phyloP scores from a whole-genome alignment of 2,329 filamentous ascomycete genomes.

The Ceratocystis variospora region DNA sequence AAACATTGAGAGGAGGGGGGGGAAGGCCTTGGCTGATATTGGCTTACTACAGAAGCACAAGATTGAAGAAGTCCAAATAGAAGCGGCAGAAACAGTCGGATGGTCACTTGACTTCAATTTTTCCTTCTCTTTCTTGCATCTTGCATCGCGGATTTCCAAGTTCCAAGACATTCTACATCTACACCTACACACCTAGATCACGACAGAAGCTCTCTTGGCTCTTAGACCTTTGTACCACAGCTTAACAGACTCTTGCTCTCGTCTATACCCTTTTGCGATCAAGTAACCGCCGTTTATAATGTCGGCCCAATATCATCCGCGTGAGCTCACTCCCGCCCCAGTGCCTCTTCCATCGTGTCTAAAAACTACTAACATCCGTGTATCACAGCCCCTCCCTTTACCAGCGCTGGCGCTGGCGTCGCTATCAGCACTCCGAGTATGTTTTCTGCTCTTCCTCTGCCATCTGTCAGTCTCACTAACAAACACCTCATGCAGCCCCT shows the following conservation, averaged over 20 bases:
- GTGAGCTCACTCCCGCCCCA: conserved; percentile 26
- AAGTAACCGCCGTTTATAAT: not conserved
- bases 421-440: conserved; percentile 13
- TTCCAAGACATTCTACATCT: not conserved
- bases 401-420: conserved; percentile 22
- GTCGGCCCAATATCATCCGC: conserved; percentile 31
- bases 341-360: not conserved
- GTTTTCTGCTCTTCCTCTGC: not conserved
- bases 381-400: conserved; percentile 30
- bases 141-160: not conserved
- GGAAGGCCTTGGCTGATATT: not conserved
- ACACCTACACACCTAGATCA: too few species aligned
- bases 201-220: too few species aligned
- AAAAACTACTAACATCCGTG: conserved; percentile 21
- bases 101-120: not conserved
- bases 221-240: not conserved
- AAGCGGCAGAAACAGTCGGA: not conserved
- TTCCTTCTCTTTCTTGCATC: not conserved
- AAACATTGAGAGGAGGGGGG: not conserved
- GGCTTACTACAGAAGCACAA: not conserved
- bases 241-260: not conserved
- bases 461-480: not conserved
- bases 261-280: not conserved
- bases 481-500: not conserved
- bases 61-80: not conserved